These are phyloP conservation scores for Calonectria naviculata DNA, from an alignment of 2,329 filamentous ascomycete genomes.

Conservation along the genomic window DNA sequence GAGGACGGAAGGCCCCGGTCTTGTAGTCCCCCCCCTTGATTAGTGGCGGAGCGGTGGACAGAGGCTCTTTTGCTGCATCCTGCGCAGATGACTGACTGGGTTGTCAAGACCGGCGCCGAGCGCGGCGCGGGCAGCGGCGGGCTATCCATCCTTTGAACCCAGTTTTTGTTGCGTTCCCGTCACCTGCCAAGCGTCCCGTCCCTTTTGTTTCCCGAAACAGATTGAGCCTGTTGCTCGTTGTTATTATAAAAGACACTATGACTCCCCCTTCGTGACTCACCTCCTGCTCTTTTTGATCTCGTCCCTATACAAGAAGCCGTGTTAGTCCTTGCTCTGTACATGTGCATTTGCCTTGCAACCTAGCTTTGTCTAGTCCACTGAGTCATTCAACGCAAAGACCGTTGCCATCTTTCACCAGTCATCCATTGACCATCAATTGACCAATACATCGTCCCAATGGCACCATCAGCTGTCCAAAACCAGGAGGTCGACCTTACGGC, in stretches of 20 bases:
- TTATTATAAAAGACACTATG: conserved; percentile 19
- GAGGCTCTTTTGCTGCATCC: not conserved
- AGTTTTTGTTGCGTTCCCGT: conserved; percentile 17
- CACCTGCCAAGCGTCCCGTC: conserved; percentile 27
- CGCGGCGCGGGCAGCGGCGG: conserved; percentile 41
- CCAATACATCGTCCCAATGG: conserved; percentile 51
- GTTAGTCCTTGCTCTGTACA: not conserved
- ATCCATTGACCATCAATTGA: conserved; percentile 8
- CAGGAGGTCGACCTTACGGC: conserved; percentile 64
- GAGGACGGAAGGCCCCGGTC: conserved; percentile 4
- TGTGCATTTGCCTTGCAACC: conserved; percentile 1
- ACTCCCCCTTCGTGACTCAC: not conserved
- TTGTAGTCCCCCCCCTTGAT: not conserved
- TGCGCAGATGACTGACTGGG: conserved; percentile 31
- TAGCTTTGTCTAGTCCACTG: not conserved
- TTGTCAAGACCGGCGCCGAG: conserved; percentile 36
- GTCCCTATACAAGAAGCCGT: conserved; percentile 2
- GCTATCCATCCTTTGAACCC: conserved; percentile 29
- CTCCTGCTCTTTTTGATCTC: not conserved
- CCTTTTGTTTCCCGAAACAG: not conserved
- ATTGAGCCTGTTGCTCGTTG: not conserved
- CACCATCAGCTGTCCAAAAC: conserved; percentile 58
- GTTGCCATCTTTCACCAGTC: not conserved
- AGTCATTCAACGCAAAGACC: not conserved
- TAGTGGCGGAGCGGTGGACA: conserved; percentile 4